Evolutionary conservation across 192 early-diverging fungal genomes (phyloP).

Genomic region (Entrophospora sp.): DNA sequence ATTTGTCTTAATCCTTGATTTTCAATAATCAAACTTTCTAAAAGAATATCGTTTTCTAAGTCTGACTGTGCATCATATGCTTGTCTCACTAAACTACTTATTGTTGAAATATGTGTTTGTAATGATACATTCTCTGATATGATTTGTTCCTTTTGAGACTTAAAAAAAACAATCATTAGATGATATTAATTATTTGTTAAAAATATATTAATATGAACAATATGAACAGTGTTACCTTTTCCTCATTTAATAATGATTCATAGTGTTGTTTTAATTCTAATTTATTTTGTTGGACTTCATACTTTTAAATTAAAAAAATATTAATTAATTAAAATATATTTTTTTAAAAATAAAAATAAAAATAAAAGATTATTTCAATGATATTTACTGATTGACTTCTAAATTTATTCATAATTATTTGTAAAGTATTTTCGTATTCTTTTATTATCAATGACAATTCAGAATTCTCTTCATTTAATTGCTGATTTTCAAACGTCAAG

Average conservation of each 20-base stretch:
- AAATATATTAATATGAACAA: not conserved
- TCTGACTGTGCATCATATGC: slow-evolving; percentile 15
- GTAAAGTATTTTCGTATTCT: slow-evolving; percentile 17
- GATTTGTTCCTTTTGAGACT: not conserved
- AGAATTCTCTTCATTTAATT: slow-evolving; percentile 17
- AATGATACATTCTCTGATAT: slow-evolving; percentile 7
- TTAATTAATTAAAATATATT: not conserved
- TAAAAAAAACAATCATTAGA: not conserved
- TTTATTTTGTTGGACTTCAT: slow-evolving; percentile 18
- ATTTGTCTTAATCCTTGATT: slow-evolving; percentile 22
- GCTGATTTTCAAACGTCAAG: slow-evolving; percentile 9
- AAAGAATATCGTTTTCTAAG: slow-evolving; percentile 8
- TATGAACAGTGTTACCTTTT: not conserved
- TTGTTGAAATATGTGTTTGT: not conserved
- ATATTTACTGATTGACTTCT: slow-evolving; percentile 12
- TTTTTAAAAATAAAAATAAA: not conserved
- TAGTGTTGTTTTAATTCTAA: slow-evolving; percentile 12
- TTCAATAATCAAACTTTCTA: slow-evolving; percentile 18
- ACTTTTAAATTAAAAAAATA: not conserved
- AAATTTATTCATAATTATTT: slow-evolving; percentile 18
- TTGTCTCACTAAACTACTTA: slow-evolving; percentile 15
- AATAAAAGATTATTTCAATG: not conserved
- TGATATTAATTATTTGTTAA: not conserved
- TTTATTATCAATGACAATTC: slow-evolving; percentile 7
- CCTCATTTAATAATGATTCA: slow-evolving; percentile 7